Evolutionary conservation across 176 grass and related monocot species (phyloP).

Genomic region (Raddia distichophylla): DNA sequence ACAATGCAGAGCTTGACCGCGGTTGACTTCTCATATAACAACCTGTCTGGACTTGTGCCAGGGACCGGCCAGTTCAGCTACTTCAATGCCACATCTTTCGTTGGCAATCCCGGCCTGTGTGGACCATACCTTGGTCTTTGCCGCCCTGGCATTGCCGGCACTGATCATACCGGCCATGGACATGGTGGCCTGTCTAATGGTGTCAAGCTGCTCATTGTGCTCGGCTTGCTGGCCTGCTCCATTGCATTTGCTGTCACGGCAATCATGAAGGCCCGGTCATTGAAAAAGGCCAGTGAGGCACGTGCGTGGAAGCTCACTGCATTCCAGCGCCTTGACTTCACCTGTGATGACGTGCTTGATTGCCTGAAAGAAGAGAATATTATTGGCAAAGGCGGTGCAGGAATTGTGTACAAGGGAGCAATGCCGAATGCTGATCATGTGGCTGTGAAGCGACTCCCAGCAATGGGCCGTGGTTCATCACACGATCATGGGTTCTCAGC

Average conservation of each 20-base stretch:
- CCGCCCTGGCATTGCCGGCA: constrained; percentile 40
- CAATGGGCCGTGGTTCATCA: constrained; percentile 72
- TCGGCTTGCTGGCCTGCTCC: constrained; percentile 76
- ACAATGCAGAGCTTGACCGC: constrained; percentile 92
- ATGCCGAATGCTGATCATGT: constrained; percentile 80
- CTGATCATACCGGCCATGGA: constrained; percentile 29
- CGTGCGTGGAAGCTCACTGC: constrained; percentile 91
- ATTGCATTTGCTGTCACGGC: constrained; percentile 75
- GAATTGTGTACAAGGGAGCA: constrained; percentile 89
- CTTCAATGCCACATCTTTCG: constrained; percentile 95
- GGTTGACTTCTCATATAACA: constrained; percentile 78
- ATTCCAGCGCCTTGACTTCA: constrained; percentile 95
- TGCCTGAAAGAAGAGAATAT: constrained; percentile 97
- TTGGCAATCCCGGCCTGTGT: constrained; percentile 82
- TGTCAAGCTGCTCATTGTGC: constrained; percentile 81
- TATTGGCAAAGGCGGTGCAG: constrained; percentile 97
- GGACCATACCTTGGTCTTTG: constrained; percentile 87
- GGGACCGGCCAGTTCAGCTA: constrained; percentile 99
- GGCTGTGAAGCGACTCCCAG: constrained; percentile 88
- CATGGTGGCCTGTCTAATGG: constrained; percentile 63
- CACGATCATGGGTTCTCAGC: constrained; percentile 97
- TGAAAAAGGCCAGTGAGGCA: constrained; percentile 81
- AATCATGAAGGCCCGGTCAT: constrained; percentile 78
- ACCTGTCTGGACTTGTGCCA: constrained; percentile 71
- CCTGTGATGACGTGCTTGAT: constrained; percentile 80